Conservation (phyloP, 2,329 filamentous ascomycete genomes). For the Alternaria gansuensis region DNA sequence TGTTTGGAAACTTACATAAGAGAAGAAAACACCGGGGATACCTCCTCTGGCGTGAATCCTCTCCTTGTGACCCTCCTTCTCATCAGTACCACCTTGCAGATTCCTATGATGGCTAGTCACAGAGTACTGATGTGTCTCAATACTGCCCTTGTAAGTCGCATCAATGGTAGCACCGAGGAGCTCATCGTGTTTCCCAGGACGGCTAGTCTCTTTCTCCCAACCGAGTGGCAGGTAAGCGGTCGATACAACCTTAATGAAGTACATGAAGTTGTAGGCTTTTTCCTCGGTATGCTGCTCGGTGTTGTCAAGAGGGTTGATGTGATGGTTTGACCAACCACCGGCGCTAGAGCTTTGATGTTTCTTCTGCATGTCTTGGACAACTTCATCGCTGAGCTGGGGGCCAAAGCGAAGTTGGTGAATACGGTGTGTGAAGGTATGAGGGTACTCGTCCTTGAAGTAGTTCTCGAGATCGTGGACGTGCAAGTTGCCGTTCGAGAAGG, state of each 20-base stretch:
- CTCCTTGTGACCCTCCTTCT: slow-evolving; percentile 89
- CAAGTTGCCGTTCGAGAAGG: slow-evolving; percentile 95
- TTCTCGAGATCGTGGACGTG: slow-evolving; percentile 98
- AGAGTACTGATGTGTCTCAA: slow-evolving; percentile 98
- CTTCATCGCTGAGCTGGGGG: slow-evolving; percentile 81
- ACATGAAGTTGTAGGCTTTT: slow-evolving; percentile 95
- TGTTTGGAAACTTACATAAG: slow-evolving; percentile 74
- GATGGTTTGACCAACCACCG: slow-evolving; percentile 82
- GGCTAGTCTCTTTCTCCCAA: slow-evolving; percentile 70
- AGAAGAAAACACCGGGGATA: slow-evolving; percentile 98
- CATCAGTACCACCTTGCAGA: slow-evolving; percentile 81
- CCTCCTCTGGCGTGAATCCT: slow-evolving; percentile 87
- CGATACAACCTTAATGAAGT: slow-evolving; percentile 98
- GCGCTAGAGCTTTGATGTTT: slow-evolving; percentile 65
- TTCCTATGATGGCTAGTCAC: slow-evolving; percentile 96
- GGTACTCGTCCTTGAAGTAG: slow-evolving; percentile 77
- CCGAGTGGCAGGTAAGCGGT: slow-evolving; percentile 94
- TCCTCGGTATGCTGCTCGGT: slow-evolving; percentile 80
- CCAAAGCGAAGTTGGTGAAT: slow-evolving; percentile 93
- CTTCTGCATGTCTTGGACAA: slow-evolving; percentile 57
- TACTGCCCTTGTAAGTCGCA: slow-evolving; percentile 76
- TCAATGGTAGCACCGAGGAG: slow-evolving; percentile 56
- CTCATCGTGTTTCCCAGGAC: slow-evolving; percentile 58
- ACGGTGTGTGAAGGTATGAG: slow-evolving; percentile 87
- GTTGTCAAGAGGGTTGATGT: slow-evolving; percentile 88